These are phyloP conservation scores for Eimeria tenella DNA, from an alignment of 169 alveolate species.

Conservation along the genomic window DNA sequence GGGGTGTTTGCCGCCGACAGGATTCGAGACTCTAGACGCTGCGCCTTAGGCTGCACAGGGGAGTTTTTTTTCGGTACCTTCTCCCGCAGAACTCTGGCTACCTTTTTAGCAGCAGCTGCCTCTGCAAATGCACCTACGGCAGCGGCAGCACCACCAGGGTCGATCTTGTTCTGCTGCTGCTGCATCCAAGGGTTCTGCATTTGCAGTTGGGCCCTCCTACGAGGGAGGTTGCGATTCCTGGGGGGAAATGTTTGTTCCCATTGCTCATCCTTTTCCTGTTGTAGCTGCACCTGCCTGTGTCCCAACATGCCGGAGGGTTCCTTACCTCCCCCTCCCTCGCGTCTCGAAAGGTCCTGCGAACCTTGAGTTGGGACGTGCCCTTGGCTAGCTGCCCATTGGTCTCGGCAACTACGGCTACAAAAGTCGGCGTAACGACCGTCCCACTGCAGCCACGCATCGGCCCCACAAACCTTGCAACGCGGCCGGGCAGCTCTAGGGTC, in stretches of 20 bases:
- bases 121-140: conserved; percentile 52
- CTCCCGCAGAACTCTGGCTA: conserved; percentile 58
- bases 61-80: conserved; percentile 11
- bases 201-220: conserved; percentile 3
- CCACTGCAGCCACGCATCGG: conserved; percentile 79
- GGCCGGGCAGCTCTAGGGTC: conserved; percentile 75
- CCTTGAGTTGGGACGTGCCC: not conserved
- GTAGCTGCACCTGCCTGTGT: conserved; percentile 48
- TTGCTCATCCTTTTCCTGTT: conserved; percentile 25
- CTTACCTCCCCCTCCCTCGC: not conserved
- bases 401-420: conserved; percentile 72
- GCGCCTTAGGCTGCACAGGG: not conserved
- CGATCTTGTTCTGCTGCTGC: not conserved
- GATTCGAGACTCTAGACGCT: not conserved
- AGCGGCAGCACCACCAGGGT: not conserved
- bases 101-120: conserved; percentile 74
- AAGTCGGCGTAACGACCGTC: conserved; percentile 69
- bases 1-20: conserved; percentile 4
- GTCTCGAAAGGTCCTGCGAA: not conserved
- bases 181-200: conserved; percentile 13
- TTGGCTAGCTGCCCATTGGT: not conserved
- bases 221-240: conserved; percentile 31
- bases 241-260: conserved; percentile 44
- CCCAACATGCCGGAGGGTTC: conserved; percentile 13
- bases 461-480: conserved; percentile 72